Evolutionary conservation across 1,284 basidiomycete genomes (phyloP), one percentile per base, ranked within the genome.

Genomic region (Cerrena zonata): DNA sequence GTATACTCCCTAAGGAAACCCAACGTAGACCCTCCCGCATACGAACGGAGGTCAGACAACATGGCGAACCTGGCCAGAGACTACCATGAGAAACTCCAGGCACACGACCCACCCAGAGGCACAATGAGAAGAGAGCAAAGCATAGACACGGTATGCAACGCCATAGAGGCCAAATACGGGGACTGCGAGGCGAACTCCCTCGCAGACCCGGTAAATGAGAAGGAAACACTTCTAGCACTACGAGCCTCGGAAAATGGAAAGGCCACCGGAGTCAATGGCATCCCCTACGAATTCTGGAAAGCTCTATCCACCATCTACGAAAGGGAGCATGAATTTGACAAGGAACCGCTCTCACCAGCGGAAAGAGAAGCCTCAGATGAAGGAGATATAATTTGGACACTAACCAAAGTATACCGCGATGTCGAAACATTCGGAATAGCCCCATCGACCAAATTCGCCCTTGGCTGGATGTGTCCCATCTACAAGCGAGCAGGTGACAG

Each of bases 401-500:
- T 64, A 1, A 53, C 49, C 0, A 15, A 1, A 2, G 52, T 60
- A 0, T 63, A 48, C 44, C 51, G 53, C 2, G 59, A 65, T 44
- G 53, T 65, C 2, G 52, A 58, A 22, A 4, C n/a, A 0, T 23
- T 56, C n/a, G 59, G 62, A 0, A 50, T 59, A 0, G 37, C 27
- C 5, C 3, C 18, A 2, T 5, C 19, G 0, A 56, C 58, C 0
- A 24, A 49, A 2, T 67, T 69, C 45, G 48, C 61, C 0, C 48
- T 57, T 1, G 68, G 69, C 1, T 67, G 66, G 63, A 64, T 71
- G 52, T 65, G 61, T 54, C 68, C 63, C 0, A 48, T 70, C 2
- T 68, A 64, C 49, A 72, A 72, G 48, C 67, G 71, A 53, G 61
- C 62, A n/a, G n/a, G n/a, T n/a, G 61, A 66, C 7, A 30, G 39